A percentile compares a stretch with the other conserved stretches of the same genome.
Evolutionary conservation across 345 rosid genomes (phyloP).

Genomic region (Anastatica hierochuntica): DNA sequence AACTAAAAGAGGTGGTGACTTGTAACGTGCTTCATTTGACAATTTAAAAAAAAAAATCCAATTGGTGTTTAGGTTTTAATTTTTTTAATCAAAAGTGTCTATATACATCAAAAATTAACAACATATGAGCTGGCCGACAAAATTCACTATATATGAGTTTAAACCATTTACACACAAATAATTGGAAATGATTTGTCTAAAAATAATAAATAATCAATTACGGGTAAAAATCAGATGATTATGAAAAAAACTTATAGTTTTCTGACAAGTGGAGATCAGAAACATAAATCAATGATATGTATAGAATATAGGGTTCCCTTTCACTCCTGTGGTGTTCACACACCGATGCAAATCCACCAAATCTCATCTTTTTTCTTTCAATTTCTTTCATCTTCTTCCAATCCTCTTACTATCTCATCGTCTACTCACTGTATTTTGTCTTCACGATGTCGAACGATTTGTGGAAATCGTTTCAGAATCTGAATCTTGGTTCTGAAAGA

Average conservation of each 20-base stretch:
- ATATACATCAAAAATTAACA: not conserved
- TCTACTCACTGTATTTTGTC: too few species aligned
- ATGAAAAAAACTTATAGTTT: not conserved
- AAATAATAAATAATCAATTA: not conserved
- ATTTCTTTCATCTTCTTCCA: too few species aligned
- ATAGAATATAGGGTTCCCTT: too few species aligned
- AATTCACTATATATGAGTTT: not conserved
- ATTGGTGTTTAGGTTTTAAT: not conserved
- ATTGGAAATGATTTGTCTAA: not conserved
- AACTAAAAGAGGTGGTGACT: slow-evolving; percentile 3
- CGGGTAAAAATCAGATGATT: not conserved
- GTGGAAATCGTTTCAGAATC: too few species aligned
- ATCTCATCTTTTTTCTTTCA: too few species aligned
- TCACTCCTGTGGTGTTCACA: too few species aligned
- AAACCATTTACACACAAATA: not conserved
- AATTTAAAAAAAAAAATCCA: not conserved
- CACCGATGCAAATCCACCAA: too few species aligned
- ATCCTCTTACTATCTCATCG: too few species aligned
- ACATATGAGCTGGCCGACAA: not conserved
- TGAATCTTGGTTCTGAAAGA: too few species aligned
- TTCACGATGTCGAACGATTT: too few species aligned
- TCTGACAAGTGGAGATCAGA: not conserved
- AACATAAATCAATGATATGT: not conserved
- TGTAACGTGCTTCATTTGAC: slow-evolving; percentile 13
- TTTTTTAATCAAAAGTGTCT: not conserved